Percentiles rank a stretch among this genome's conserved stretches.
These are phyloP conservation scores for Panicum hallii DNA, from an alignment of 202 grass and related monocot genomes.

Conservation along the genomic window DNA sequence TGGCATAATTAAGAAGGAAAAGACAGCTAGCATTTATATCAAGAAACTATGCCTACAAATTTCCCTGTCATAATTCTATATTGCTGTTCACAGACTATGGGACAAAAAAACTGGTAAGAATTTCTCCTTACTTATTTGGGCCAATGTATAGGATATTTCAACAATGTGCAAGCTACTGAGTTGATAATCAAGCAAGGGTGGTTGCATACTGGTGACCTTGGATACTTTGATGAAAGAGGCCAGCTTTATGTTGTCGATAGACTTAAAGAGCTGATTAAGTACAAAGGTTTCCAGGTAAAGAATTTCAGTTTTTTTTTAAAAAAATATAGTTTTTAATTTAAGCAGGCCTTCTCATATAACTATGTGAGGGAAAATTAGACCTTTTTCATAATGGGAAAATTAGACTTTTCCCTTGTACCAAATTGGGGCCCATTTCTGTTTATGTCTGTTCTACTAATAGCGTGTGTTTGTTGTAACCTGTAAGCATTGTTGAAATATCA, in stretches of 20 bases:
- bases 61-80: neutral
- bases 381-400: neutral
- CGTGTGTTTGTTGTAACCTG: neutral
- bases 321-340: neutral
- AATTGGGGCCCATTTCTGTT: neutral
- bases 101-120: neutral
- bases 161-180: conserved; percentile 81
- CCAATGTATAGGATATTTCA: conserved; percentile 69
- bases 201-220: conserved; percentile 93
- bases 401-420: neutral
- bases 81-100: neutral
- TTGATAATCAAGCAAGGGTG: conserved; percentile 83
- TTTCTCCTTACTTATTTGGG: conserved; percentile 29
- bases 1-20: neutral
- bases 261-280: conserved; percentile 98
- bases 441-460: conserved; percentile 15
- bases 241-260: conserved; percentile 89
- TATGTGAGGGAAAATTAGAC: neutral
- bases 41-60: neutral
- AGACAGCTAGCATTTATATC: neutral
- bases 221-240: conserved; percentile 73
- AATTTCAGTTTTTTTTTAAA: neutral
- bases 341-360: neutral
- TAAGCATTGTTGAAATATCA: neutral
- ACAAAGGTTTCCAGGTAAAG: conserved; percentile 89